These are phyloP conservation scores for Stenogyne calaminthoides DNA, from an alignment of 305 asterid genomes.

Conservation along the genomic window DNA sequence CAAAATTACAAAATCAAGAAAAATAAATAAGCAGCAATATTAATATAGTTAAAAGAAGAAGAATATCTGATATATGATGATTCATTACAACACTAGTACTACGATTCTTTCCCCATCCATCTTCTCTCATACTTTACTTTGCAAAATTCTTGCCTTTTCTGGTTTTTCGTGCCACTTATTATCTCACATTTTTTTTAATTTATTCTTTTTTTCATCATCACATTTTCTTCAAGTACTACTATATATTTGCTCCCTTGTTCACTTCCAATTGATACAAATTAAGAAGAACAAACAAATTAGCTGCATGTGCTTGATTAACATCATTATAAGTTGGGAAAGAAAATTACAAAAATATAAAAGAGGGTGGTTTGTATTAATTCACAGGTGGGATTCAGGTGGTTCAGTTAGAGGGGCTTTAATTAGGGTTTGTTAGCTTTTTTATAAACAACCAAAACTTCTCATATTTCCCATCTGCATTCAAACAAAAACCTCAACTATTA, in stretches of 20 bases:
- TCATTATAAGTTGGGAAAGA: neutral
- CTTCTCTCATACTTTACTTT: conserved; percentile 30
- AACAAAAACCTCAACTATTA: no score
- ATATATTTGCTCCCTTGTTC: conserved; percentile 30
- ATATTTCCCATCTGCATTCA: neutral
- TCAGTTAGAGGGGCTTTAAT: conserved; percentile 40
- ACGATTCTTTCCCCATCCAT: conserved; percentile 19
- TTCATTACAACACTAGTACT: neutral
- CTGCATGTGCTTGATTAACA: no score
- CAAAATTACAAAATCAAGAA: neutral
- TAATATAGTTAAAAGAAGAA: neutral
- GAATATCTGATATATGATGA: neutral
- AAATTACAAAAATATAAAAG: neutral
- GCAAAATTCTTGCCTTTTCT: conserved; percentile 33
- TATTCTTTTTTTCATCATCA: conserved; percentile 32
- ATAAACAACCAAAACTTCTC: conserved; percentile 15
- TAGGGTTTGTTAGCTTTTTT: conserved; percentile 44
- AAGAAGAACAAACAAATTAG: conserved; percentile 1
- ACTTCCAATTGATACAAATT: conserved; percentile 20
- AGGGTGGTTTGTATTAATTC: conserved; percentile 29
- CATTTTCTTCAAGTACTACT: conserved; percentile 23
- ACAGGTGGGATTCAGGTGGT: conserved; percentile 43
- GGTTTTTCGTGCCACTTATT: conserved; percentile 31
- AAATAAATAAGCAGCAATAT: neutral
- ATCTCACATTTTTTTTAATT: conserved; percentile 3